Percentiles rank a stretch among this genome's conserved stretches.
Evolutionary conservation across 495 filamentous ascomycete species (phyloP).

Genomic region (Penicillium lividum): DNA sequence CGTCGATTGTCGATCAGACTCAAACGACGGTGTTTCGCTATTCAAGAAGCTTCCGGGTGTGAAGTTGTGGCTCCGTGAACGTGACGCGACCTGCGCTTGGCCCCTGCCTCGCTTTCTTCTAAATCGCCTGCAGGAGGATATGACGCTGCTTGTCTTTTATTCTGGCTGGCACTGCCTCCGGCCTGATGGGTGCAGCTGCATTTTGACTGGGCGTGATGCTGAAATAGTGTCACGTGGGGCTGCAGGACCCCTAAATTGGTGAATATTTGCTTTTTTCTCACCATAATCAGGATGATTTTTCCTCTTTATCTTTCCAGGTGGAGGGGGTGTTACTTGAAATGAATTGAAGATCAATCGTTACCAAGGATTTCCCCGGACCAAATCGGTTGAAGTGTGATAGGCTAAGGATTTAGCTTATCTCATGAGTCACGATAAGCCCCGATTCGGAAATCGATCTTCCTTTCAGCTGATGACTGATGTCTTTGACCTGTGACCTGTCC

Average conservation of each 20-base stretch:
- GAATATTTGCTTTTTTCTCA: not conserved
- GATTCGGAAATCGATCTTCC: conserved; percentile 2
- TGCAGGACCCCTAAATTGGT: not conserved
- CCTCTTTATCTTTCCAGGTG: not conserved
- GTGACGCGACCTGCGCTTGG: conserved; percentile 9
- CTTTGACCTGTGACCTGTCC: conserved; percentile 14
- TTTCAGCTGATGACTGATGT: conserved; percentile 5
- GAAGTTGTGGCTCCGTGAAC: conserved; percentile 25
- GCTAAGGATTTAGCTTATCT: conserved; percentile 10
- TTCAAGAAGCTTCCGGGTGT: conserved; percentile 16
- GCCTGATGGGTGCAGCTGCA: conserved; percentile 14
- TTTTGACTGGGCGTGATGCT: conserved; percentile 17
- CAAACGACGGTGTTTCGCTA: conserved; percentile 27
- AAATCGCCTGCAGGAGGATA: not conserved
- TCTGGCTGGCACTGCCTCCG: conserved; percentile 4
- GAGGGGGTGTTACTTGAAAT: not conserved
- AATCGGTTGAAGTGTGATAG: conserved; percentile 6
- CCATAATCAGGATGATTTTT: not conserved
- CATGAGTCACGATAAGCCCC: conserved; percentile 11
- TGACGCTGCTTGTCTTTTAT: not conserved
- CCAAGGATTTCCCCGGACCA: not conserved
- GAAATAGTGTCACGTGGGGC: conserved; percentile 1
- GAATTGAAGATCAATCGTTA: not conserved
- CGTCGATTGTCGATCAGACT: conserved; percentile 22
- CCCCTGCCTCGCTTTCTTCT: conserved; percentile 2